A percentile compares a stretch with the other conserved stretches of the same genome.
These are phyloP conservation scores for Lentinula sp. DNA, from an alignment of 768 basidiomycete genomes.

Conservation along the genomic window DNA sequence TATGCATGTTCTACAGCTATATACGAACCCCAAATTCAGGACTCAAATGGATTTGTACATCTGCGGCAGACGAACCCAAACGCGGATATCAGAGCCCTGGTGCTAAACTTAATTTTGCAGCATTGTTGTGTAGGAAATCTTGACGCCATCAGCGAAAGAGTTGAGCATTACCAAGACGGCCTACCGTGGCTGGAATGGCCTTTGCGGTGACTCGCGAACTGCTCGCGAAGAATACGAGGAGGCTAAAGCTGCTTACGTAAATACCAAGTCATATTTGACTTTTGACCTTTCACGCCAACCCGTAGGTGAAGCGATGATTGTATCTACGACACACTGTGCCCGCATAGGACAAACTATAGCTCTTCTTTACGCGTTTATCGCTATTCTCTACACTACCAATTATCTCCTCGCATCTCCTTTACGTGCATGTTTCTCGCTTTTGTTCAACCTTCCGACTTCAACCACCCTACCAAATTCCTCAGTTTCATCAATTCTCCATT, in stretches of 20 bases:
- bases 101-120: no score
- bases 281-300: not conserved
- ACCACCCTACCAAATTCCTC: conserved; percentile 9
- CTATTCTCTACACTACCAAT: conserved; percentile 41
- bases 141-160: no score
- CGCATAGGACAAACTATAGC: conserved; percentile 17
- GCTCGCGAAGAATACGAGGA: no score
- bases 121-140: no score
- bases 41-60: no score
- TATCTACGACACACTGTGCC: not conserved
- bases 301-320: not conserved
- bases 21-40: not conserved
- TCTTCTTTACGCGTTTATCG: conserved; percentile 28
- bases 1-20: not conserved
- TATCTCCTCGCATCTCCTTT: conserved; percentile 29
- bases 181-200: no score
- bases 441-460: conserved; percentile 15
- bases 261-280: no score
- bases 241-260: no score
- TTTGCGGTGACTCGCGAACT: no score
- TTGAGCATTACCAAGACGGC: no score
- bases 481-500: conserved; percentile 13
- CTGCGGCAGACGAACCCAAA: no score
- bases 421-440: conserved; percentile 17
- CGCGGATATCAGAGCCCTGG: no score